Conservation (phyloP, 1,284 basidiomycete species). For the Puccinia novopanici region DNA sequence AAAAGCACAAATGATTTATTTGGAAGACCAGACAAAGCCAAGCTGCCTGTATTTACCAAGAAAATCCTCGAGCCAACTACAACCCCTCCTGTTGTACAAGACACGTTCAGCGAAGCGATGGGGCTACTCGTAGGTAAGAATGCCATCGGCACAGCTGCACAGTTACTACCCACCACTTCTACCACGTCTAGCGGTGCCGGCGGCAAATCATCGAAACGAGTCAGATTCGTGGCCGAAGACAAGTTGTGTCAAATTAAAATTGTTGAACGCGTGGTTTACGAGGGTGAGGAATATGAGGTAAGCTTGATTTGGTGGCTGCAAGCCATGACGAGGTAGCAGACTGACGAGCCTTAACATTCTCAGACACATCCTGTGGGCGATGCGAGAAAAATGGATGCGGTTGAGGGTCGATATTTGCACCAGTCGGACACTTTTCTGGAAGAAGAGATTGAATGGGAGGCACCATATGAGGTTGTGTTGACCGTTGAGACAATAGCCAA, state of each 20-base stretch:
- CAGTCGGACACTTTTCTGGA: conserved; percentile 44
- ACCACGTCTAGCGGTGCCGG: background rate
- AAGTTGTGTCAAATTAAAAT: conserved; percentile 50
- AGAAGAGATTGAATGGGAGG: conserved; percentile 50
- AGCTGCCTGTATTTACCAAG: conserved; percentile 46
- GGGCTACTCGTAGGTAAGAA: conserved; percentile 23
- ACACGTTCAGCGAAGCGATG: conserved; percentile 48
- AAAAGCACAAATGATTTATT: conserved; percentile 39
- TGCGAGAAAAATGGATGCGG: conserved; percentile 49
- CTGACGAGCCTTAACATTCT: background rate
- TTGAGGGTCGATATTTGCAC: conserved; percentile 49
- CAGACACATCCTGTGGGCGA: conserved; percentile 49
- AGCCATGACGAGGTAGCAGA: background rate
- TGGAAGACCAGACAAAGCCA: conserved; percentile 41
- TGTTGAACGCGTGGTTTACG: conserved; percentile 49
- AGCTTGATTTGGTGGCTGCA: background rate
- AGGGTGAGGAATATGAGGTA: conserved; percentile 49
- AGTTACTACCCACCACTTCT: background rate
- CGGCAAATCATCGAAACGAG: conserved; percentile 30
- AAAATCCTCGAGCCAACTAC: conserved; percentile 23
- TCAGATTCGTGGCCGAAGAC: conserved; percentile 43
- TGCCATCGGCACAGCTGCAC: background rate
- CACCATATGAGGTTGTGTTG: conserved; percentile 43
- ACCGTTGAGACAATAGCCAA: conserved; percentile 42
- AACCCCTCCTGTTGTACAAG: conserved; percentile 7